Conservation (phyloP, 805 yeast species). For the Zygosaccharomyces bailii region DNA sequence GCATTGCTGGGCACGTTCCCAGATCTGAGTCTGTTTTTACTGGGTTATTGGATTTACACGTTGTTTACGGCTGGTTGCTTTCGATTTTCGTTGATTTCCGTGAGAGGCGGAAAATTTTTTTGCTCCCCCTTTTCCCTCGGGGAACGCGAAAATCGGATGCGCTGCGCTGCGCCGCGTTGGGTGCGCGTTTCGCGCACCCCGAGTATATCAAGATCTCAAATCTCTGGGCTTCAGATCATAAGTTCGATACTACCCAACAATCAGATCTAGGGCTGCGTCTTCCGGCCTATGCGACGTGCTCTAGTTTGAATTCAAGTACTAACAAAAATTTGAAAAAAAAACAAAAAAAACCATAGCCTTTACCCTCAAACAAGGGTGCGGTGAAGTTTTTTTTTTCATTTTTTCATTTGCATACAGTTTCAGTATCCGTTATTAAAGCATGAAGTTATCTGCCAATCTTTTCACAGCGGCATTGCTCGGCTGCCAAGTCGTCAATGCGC, state of each 20-base stretch:
- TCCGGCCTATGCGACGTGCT: neutral
- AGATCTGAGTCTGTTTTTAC: neutral
- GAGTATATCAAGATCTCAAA: neutral
- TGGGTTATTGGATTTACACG: neutral
- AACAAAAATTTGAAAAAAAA: neutral
- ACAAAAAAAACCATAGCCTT: neutral
- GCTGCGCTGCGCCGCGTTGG: neutral
- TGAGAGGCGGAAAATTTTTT: neutral
- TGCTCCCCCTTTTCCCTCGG: neutral
- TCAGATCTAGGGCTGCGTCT: too few relatives aligned
- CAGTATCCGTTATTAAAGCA: conserved; percentile 13
- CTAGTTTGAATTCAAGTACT: neutral
- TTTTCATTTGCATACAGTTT: neutral
- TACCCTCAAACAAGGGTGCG: neutral
- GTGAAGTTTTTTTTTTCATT: neutral
- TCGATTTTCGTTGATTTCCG: neutral
- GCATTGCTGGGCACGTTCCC: neutral
- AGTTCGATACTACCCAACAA: neutral
- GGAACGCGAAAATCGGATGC: neutral
- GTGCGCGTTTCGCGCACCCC: neutral
- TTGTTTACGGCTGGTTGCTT: neutral
- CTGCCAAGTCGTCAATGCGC: conserved; percentile 32
- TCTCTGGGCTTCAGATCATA: neutral
- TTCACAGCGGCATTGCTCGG: conserved; percentile 34
- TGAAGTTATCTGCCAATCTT: conserved; percentile 37